These are phyloP conservation scores for Polytrichum commune DNA, from an alignment of 225 moss, liverwort and hornwort genomes.

Conservation along the genomic window DNA sequence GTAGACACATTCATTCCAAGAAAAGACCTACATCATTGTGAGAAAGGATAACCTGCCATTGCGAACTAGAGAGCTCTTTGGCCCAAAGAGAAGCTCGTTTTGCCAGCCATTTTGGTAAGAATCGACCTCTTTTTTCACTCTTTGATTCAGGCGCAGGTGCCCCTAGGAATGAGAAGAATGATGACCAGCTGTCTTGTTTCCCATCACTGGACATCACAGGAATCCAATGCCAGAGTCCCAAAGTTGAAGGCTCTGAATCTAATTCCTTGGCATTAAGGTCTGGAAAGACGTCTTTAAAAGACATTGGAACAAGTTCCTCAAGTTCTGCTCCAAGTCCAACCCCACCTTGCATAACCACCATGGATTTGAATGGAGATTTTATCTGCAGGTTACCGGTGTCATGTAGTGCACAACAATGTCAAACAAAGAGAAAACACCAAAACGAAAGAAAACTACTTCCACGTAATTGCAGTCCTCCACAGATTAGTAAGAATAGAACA, in stretches of 20 bases:
- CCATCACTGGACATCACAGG: conserved; percentile 25
- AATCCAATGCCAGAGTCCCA: conserved; percentile 60
- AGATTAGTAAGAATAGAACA: too few species aligned
- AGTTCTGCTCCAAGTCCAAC: conserved; percentile 31
- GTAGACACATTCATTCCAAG: too few species aligned
- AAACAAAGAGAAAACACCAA: background rate
- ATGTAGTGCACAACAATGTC: conserved; percentile 5
- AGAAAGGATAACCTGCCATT: conserved; percentile 59
- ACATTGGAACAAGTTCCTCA: conserved; percentile 22
- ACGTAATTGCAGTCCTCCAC: too few species aligned
- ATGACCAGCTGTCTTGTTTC: conserved; percentile 42
- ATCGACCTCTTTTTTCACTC: conserved; percentile 20
- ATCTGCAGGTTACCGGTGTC: conserved; percentile 22
- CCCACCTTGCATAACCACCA: conserved; percentile 39
- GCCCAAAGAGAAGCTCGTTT: conserved; percentile 41
- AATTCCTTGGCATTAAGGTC: conserved; percentile 13
- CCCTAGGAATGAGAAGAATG: conserved; percentile 37
- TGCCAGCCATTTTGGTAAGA: conserved; percentile 42
- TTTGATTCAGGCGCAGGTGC: conserved; percentile 10
- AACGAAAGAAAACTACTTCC: too few species aligned
- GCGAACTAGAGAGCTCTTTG: conserved; percentile 39
- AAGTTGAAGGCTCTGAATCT: conserved; percentile 7
- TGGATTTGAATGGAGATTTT: conserved; percentile 49
- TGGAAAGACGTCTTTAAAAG: conserved; percentile 25
- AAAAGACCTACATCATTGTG: conserved; percentile 1